A percentile compares a stretch with the other conserved stretches of the same genome.
phyloP scores from a whole-genome alignment of 1,284 basidiomycete species.

The Ustilago loliicola region DNA sequence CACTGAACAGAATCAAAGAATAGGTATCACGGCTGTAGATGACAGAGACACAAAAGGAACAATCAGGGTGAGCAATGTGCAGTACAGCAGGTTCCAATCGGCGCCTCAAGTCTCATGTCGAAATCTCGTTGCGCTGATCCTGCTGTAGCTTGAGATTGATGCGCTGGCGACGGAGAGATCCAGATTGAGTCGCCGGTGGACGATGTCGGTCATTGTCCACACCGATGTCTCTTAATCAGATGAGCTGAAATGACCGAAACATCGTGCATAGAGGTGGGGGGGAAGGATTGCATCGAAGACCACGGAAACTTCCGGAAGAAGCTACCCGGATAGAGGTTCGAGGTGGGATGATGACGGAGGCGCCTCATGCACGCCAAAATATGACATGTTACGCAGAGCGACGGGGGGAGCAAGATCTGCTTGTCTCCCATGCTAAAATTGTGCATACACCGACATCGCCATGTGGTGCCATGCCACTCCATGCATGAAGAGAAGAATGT shows the following conservation, averaged over 20 bases:
- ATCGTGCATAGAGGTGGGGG: no score
- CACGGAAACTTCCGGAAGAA: background rate
- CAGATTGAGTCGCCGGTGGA: background rate
- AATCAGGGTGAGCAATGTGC: no score
- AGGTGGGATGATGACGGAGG: background rate
- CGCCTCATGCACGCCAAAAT: background rate
- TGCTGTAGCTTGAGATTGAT: background rate
- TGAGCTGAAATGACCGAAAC: no score
- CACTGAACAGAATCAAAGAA: no score
- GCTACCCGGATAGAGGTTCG: background rate
- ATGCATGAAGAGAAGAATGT: background rate
- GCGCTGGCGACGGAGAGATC: background rate
- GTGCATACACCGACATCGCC: conserved; percentile 3
- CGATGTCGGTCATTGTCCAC: background rate
- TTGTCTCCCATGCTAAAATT: background rate
- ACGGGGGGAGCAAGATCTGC: background rate
- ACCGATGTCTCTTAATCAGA: background rate
- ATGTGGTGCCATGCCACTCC: background rate
- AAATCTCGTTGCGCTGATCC: no score
- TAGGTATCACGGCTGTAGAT: no score
- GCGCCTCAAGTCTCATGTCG: no score
- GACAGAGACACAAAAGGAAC: no score
- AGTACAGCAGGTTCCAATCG: no score
- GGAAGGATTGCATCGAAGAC: no score
- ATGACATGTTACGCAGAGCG: background rate